Conservation (phyloP, 257 asterid species). For the Fraxinus pennsylvanica region DNA sequence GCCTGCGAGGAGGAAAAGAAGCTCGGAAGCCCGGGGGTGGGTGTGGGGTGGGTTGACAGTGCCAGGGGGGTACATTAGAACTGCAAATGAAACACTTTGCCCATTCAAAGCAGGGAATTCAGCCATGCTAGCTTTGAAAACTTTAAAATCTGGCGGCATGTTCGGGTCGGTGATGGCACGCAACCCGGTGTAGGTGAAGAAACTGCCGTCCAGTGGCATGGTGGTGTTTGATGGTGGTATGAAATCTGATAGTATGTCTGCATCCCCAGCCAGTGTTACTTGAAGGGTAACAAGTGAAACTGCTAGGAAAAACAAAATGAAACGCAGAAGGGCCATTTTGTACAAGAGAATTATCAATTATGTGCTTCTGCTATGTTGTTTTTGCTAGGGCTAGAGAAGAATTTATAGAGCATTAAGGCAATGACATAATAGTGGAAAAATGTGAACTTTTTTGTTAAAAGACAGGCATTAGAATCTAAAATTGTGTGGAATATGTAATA, state of each 20-base stretch:
- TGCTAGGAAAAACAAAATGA: neutral
- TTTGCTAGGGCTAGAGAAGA: neutral
- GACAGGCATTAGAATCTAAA: neutral
- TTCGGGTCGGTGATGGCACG: conserved; percentile 27
- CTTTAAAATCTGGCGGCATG: conserved; percentile 17
- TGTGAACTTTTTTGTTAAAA: neutral
- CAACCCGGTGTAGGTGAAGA: conserved; percentile 47
- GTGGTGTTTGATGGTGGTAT: conserved; percentile 30
- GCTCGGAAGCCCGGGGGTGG: conserved; percentile 56
- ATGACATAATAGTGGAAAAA: neutral
- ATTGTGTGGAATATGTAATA: neutral
- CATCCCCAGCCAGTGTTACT: conserved; percentile 30
- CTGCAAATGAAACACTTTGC: conserved; percentile 42
- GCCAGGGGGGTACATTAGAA: conserved; percentile 32
- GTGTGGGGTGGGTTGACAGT: conserved; percentile 52
- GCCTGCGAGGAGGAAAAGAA: conserved; percentile 36
- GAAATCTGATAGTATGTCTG: conserved; percentile 46
- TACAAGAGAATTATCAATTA: neutral
- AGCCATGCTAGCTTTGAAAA: conserved; percentile 34
- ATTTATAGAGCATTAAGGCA: neutral
- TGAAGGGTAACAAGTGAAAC: neutral
- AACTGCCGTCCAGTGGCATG: neutral
- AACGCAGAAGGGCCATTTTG: neutral
- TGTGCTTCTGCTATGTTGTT: neutral
- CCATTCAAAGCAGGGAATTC: conserved; percentile 48